These are phyloP conservation scores for Potentilla sterilis DNA, from an alignment of 306 rosid genomes.

Conservation along the genomic window DNA sequence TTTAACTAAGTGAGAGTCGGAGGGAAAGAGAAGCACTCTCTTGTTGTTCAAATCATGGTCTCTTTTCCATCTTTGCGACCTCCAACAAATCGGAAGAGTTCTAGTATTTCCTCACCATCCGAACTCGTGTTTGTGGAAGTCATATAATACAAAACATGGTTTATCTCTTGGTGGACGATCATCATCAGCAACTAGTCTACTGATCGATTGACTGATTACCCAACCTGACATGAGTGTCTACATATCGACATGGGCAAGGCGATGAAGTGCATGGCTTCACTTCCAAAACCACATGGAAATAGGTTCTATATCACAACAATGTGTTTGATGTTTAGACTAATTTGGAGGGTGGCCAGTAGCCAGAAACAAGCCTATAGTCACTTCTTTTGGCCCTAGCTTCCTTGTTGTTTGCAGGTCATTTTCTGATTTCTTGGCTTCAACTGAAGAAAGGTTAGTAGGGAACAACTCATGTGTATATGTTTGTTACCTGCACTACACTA, in stretches of 20 bases:
- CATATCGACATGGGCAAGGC: neutral
- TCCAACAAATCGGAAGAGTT: neutral
- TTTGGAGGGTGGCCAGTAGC: neutral
- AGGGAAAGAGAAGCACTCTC: too few species aligned
- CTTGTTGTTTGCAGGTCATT: conserved; percentile 1
- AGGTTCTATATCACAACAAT: neutral
- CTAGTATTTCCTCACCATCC: neutral
- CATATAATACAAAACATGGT: neutral
- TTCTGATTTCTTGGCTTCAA: neutral
- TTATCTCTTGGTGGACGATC: neutral
- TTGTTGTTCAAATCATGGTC: too few species aligned
- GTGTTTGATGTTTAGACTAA: neutral
- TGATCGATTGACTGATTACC: neutral
- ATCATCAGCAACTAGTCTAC: neutral
- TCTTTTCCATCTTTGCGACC: neutral
- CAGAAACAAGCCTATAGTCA: neutral
- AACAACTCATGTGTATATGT: conserved; percentile 6
- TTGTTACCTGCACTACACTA: conserved; percentile 1
- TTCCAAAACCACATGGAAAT: neutral
- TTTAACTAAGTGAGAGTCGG: too few species aligned
- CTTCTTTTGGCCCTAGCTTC: neutral
- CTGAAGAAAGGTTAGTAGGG: neutral
- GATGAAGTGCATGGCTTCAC: neutral
- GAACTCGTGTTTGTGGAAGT: neutral
- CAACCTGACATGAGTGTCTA: too few species aligned